phyloP scores from a whole-genome alignment of 371 early-diverging fungal genomes.

The Mucor lusitanicus region DNA sequence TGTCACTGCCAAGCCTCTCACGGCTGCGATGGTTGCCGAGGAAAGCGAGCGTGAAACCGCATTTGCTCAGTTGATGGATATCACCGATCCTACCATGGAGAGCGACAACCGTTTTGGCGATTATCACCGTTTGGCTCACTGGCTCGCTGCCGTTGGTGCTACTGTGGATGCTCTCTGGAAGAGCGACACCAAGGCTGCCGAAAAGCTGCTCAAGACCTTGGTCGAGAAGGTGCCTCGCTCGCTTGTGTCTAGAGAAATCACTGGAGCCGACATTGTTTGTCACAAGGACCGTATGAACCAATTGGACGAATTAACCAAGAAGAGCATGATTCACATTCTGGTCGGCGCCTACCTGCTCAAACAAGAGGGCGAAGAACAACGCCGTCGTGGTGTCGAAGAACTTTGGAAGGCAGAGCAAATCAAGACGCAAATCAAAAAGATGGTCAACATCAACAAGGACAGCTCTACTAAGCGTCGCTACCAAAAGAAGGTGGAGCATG shows the following conservation, averaged over 20 bases:
- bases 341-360: constrained; percentile 27
- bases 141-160: constrained; percentile 42
- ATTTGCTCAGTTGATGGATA: constrained; percentile 32
- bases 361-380: constrained; percentile 7
- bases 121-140: constrained; percentile 31
- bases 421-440: constrained; percentile 16
- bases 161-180: constrained; percentile 43
- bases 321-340: constrained; percentile 22
- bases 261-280: constrained; percentile 9
- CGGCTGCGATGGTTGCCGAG: constrained; percentile 8
- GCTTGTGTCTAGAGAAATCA: constrained; percentile 20
- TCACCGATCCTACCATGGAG: constrained; percentile 14
- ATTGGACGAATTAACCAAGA: constrained; percentile 24
- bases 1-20: constrained; percentile 28
- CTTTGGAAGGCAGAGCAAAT: constrained; percentile 31
- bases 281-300: constrained; percentile 26
- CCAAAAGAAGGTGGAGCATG: background rate
- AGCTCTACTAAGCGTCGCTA: background rate
- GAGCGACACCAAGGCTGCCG: constrained; percentile 26
- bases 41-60: constrained; percentile 28
- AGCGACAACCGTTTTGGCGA: constrained; percentile 15
- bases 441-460: background rate
- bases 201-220: constrained; percentile 15
- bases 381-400: constrained; percentile 23
- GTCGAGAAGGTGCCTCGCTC: constrained; percentile 22